Base-by-base conservation (phyloP, 176 grass and related monocot species). In the Carex scoparia region DNA sequence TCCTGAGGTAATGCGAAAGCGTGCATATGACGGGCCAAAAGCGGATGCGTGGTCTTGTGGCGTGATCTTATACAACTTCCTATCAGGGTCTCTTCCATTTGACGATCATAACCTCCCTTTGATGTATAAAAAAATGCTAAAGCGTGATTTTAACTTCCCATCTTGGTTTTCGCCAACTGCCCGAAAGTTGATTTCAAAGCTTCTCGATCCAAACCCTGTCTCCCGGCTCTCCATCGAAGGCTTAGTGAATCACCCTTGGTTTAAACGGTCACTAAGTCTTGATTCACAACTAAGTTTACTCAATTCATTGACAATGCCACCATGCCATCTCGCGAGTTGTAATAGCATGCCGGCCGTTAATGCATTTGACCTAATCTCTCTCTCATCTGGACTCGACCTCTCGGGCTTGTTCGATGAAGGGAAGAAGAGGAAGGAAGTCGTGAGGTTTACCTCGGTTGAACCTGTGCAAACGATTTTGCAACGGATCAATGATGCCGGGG, bases 41-140 rank as follows among this genome's bases (percentile, higher is more conserved):
- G 95, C 95, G 3, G 92, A 97, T 84, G 91, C 91, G 13, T 98
- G 95, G 95, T 98, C 95, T 13, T 91, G 92, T 66, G 91, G 92
- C 16, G 92, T 98, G 18, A 89, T 93, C 86, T 89, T 98, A 83
- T 98, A 93, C 89, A 86, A 92, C 18, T 86, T 97, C 42, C 95
- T 97, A 56, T 67, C 88, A 0, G 95, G 92, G 0, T 19, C 10
- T 4, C 89, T 97, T 1, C 92, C 92, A 6, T 97, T 97, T 74
- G 94, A 94, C 40, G 94, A 97, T 82, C 19, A 84, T 10, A 94
- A 94, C 89, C 61, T 94, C 28, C 54, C 86, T 10, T 61, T 81
- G 79, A 97, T 94, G 94, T 91, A 87, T 72, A 79, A 83, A 11
- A 88, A 83, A 79, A 81, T 89, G 65, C 86, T 72, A 10, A 90